Evolutionary conservation across 768 basidiomycete species (phyloP).

Genomic region (Serendipita vermifera): DNA sequence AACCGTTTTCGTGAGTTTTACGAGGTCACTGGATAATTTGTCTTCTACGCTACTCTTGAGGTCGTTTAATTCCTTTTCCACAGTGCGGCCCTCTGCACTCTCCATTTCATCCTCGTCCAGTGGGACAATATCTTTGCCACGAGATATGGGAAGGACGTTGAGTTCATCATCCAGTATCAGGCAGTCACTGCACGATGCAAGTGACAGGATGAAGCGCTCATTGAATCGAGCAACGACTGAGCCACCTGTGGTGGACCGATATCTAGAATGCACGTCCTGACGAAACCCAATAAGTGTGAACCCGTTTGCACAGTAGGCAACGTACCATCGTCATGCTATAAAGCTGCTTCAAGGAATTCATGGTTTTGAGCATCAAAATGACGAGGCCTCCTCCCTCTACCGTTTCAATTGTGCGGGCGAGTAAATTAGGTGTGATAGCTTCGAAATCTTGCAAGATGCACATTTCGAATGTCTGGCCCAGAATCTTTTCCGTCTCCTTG

Average conservation of each 20-base stretch:
- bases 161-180: constrained; percentile 94
- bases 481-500: constrained; percentile 92
- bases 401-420: constrained; percentile 94
- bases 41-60: constrained; percentile 65
- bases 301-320: not conserved
- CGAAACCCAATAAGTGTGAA: not conserved
- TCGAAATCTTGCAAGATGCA: constrained; percentile 95
- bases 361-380: constrained; percentile 82
- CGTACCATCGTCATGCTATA: constrained; percentile 77
- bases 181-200: constrained; percentile 86
- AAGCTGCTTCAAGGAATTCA: constrained; percentile 82
- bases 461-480: constrained; percentile 98
- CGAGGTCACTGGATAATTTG: constrained; percentile 76
- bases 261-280: constrained; percentile 91
- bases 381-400: constrained; percentile 91
- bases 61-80: constrained; percentile 55
- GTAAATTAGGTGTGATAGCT: constrained; percentile 91
- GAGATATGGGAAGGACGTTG: constrained; percentile 91
- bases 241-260: constrained; percentile 83
- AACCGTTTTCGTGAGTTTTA: constrained; percentile 80
- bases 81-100: constrained; percentile 34
- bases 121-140: constrained; percentile 80
- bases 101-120: constrained; percentile 35
- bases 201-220: constrained; percentile 94
- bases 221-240: constrained; percentile 91